Percentiles rank a stretch among this genome's conserved stretches.
Conservation (phyloP, 129 eudicot species). For the Tanacetum coccineum region DNA sequence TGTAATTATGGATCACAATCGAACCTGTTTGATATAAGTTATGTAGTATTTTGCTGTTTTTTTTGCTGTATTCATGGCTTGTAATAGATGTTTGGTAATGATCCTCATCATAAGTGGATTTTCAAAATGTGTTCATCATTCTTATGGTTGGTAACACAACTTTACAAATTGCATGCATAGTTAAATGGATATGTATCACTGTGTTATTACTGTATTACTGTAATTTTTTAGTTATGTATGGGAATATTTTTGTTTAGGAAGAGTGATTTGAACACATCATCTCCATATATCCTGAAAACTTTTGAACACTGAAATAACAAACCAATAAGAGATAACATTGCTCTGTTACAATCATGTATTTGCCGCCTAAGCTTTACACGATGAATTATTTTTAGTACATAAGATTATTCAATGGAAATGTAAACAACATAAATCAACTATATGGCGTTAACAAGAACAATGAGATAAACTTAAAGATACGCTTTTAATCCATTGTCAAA, state of each 20-base stretch:
- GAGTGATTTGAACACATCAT: neutral
- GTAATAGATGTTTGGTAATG: neutral
- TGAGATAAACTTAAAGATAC: no score
- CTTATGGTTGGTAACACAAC: slow-evolving; percentile 1
- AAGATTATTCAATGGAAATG: no score
- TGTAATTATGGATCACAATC: slow-evolving; percentile 37
- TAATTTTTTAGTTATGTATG: neutral
- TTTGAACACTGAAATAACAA: no score
- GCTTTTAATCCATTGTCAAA: no score
- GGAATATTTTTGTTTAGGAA: neutral
- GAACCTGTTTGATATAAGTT: neutral
- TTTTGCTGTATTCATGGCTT: slow-evolving; percentile 1
- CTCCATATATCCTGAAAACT: no score
- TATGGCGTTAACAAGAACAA: no score
- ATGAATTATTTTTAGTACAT: no score
- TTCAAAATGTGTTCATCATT: neutral
- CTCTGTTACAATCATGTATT: no score
- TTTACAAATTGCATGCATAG: slow-evolving; percentile 6
- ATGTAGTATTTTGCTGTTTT: neutral
- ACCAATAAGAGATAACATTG: no score
- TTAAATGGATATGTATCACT: neutral
- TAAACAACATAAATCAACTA: no score
- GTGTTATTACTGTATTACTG: no score
- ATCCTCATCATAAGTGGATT: neutral
- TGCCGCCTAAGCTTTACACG: no score